A percentile compares a stretch with the other conserved stretches of the same genome.
These are phyloP conservation scores for Cymbopogon flexuosus DNA, from an alignment of 202 grass and related monocot species.

Conservation along the genomic window DNA sequence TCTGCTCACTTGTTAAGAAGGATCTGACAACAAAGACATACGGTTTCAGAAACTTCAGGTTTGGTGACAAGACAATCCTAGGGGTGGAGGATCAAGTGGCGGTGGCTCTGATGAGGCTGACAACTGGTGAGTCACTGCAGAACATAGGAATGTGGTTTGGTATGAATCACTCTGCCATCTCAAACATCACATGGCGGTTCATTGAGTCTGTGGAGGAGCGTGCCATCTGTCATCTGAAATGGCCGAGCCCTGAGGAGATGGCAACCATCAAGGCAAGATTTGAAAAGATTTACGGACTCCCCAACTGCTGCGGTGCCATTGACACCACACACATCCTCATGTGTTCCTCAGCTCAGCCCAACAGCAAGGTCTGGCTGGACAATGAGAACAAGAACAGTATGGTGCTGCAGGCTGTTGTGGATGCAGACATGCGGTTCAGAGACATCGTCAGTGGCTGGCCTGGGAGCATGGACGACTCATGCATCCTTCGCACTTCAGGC, in stretches of 20 bases:
- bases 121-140: slow-evolving; percentile 54
- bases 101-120: slow-evolving; percentile 62
- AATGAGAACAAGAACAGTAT: slow-evolving; percentile 74
- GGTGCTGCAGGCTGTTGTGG: slow-evolving; percentile 70
- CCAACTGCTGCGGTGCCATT: slow-evolving; percentile 66
- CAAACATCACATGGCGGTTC: slow-evolving; percentile 73
- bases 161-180: slow-evolving; percentile 69
- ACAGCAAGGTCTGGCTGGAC: slow-evolving; percentile 69
- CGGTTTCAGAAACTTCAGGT: slow-evolving; percentile 60
- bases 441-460: slow-evolving; percentile 77
- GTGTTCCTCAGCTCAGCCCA: slow-evolving; percentile 57
- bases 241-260: slow-evolving; percentile 54
- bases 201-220: slow-evolving; percentile 62
- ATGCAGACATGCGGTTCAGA: slow-evolving; percentile 63
- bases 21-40: slow-evolving; percentile 61
- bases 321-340: slow-evolving; percentile 75
- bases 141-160: slow-evolving; percentile 56
- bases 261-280: slow-evolving; percentile 53
- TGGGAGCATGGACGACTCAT: slow-evolving; percentile 53
- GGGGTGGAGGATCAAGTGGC: slow-evolving; percentile 69
- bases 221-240: slow-evolving; percentile 47
- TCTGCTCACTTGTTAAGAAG: slow-evolving; percentile 52
- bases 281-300: slow-evolving; percentile 48
- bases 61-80: slow-evolving; percentile 50
- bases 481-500: slow-evolving; percentile 53